Evolutionary conservation across 2,329 filamentous ascomycete species (phyloP).

Genomic region (Dactylonectria macrodidyma): DNA sequence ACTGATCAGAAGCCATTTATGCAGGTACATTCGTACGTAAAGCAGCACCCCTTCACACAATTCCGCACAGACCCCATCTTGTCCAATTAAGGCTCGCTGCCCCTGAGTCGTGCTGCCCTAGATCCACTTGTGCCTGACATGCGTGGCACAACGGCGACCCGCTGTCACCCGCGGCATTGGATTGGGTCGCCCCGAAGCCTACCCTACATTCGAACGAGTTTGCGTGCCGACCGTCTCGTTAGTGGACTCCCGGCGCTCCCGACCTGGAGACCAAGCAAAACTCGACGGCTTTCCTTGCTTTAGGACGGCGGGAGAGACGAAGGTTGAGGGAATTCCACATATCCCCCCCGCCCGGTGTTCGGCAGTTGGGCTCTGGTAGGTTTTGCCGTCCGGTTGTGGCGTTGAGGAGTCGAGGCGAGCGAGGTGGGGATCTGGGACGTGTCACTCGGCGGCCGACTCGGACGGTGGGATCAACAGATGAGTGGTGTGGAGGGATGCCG

Average conservation of each 20-base stretch:
- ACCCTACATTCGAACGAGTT: constrained; percentile 21
- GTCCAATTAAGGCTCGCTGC: constrained; percentile 32
- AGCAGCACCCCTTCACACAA: constrained; percentile 18
- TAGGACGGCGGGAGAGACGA: neutral
- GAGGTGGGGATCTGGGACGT: neutral
- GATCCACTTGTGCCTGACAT: constrained; percentile 38
- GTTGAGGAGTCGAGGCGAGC: neutral
- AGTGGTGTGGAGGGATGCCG: neutral
- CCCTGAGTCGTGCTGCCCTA: constrained; percentile 37
- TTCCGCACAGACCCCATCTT: neutral
- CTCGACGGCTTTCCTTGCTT: neutral
- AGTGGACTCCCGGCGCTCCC: neutral
- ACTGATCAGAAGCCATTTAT: neutral
- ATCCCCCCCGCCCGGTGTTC: neutral
- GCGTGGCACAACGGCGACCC: constrained; percentile 15
- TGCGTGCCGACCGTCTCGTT: neutral
- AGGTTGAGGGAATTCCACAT: neutral
- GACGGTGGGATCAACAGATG: neutral
- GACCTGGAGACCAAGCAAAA: neutral
- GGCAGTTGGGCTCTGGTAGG: neutral
- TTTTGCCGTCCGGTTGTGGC: neutral
- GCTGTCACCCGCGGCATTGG: neutral
- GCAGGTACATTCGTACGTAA: constrained; percentile 10
- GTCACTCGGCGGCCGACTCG: neutral
- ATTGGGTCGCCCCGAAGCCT: constrained; percentile 9